Percentiles rank a stretch among this genome's conserved stretches.
Evolutionary conservation across 352 stramenopile genomes (phyloP).

Genomic region (Phytophthora multivora): DNA sequence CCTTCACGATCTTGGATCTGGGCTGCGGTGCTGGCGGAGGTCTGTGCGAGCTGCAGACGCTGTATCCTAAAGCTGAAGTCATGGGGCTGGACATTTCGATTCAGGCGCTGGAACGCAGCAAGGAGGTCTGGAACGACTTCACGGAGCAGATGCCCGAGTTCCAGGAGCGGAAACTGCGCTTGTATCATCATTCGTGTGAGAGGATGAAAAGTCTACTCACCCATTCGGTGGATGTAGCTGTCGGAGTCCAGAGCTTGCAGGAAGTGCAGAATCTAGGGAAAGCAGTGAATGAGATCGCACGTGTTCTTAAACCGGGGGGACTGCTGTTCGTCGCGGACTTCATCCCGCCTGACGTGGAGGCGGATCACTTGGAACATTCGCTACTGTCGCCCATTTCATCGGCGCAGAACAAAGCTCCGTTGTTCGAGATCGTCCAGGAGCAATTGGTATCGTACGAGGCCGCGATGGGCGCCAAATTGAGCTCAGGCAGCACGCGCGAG

Average conservation of each 20-base stretch:
- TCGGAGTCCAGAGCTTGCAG: slow-evolving; percentile 68
- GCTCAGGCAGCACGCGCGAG: slow-evolving; percentile 33
- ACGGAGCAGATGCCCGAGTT: slow-evolving; percentile 39
- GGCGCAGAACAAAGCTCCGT: slow-evolving; percentile 25
- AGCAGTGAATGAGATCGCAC: slow-evolving; percentile 56
- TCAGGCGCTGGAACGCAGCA: slow-evolving; percentile 67
- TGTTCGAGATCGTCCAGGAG: slow-evolving; percentile 59
- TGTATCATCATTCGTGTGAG: slow-evolving; percentile 73
- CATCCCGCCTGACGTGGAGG: slow-evolving; percentile 47
- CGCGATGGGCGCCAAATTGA: slow-evolving; percentile 47
- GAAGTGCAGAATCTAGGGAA: slow-evolving; percentile 54
- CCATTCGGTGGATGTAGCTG: slow-evolving; percentile 59
- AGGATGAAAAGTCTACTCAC: slow-evolving; percentile 56
- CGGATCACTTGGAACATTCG: slow-evolving; percentile 44
- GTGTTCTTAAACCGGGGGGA: slow-evolving; percentile 65
- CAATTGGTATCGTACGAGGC: slow-evolving; percentile 51
- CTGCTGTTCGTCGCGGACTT: slow-evolving; percentile 74
- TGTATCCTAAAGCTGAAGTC: slow-evolving; percentile 59
- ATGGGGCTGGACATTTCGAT: slow-evolving; percentile 64
- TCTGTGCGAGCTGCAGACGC: slow-evolving; percentile 59
- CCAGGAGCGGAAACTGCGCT: slow-evolving; percentile 44
- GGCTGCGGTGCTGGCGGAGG: slow-evolving; percentile 70
- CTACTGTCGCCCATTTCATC: slow-evolving; percentile 45
- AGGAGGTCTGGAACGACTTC: slow-evolving; percentile 69
- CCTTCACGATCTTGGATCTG: slow-evolving; percentile 60